phyloP scores from a whole-genome alignment of 108 stramenopile species.

The Conticribra weissflogii region DNA sequence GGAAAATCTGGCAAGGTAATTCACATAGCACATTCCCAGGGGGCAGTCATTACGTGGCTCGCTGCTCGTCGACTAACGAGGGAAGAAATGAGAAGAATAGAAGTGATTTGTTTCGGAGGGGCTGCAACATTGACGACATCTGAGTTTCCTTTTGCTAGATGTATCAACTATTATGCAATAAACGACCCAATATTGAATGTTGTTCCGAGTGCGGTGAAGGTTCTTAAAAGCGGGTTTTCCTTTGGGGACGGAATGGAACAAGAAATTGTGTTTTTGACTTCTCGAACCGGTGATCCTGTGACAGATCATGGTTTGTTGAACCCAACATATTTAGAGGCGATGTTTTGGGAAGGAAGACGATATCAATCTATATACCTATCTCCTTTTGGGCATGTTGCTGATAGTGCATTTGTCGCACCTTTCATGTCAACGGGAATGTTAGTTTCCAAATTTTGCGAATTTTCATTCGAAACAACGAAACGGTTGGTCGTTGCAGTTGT shows the following conservation, averaged over 20 bases:
- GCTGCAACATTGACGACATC: conserved; percentile 64
- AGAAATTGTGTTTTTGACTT: conserved; percentile 47
- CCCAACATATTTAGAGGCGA: conserved; percentile 81
- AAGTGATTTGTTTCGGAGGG: conserved; percentile 65
- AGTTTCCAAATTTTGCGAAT: conserved; percentile 45
- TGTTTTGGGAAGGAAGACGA: conserved; percentile 81
- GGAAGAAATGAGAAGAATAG: conserved; percentile 77
- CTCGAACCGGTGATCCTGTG: conserved; percentile 68
- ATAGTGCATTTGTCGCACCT: conserved; percentile 46
- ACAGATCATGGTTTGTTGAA: conserved; percentile 79
- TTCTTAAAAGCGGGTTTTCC: conserved; percentile 71
- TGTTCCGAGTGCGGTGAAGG: conserved; percentile 72
- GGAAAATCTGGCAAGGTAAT: conserved; percentile 75
- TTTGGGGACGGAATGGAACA: conserved; percentile 49
- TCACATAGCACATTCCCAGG: conserved; percentile 91
- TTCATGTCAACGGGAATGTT: conserved; percentile 31
- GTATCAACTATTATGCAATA: conserved; percentile 87
- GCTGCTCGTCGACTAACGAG: conserved; percentile 68
- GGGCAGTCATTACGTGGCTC: conserved; percentile 81
- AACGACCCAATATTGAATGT: conserved; percentile 88
- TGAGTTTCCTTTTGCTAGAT: conserved; percentile 77
- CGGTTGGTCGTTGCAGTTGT: conserved; percentile 22
- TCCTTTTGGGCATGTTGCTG: conserved; percentile 32
- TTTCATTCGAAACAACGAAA: conserved; percentile 38
- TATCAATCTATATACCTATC: conserved; percentile 65